phyloP scores from a whole-genome alignment of 2,329 filamentous ascomycete genomes.

The Apiospora malaysiana region DNA sequence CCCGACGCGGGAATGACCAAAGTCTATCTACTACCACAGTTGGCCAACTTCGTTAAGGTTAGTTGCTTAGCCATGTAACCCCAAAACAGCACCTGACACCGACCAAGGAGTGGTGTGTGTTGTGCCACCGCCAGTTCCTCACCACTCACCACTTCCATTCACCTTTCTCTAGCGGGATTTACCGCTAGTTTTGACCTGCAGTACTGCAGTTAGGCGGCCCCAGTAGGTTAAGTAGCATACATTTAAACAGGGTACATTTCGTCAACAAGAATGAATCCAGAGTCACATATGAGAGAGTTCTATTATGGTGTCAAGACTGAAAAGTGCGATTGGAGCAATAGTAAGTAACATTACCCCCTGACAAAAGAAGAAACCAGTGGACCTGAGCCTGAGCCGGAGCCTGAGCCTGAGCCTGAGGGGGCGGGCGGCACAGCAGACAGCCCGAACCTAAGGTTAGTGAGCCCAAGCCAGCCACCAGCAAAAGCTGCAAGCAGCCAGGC shows the following conservation, averaged over 20 bases:
- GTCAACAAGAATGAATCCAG: neutral
- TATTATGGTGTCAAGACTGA: neutral
- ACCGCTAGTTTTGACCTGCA: neutral
- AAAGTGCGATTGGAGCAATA: neutral
- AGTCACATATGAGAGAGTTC: neutral
- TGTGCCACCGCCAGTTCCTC: constrained; percentile 14
- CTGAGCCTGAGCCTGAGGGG: neutral
- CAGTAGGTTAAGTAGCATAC: too few species aligned
- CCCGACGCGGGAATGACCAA: constrained; percentile 20
- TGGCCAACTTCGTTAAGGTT: neutral
- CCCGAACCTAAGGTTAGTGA: neutral
- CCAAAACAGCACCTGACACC: neutral
- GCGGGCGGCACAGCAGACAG: neutral
- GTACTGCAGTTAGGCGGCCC: too few species aligned
- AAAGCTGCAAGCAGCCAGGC: neutral
- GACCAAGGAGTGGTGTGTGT: constrained; percentile 4
- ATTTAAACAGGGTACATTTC: neutral
- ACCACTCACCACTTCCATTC: neutral
- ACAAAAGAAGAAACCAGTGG: neutral
- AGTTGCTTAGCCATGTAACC: constrained; percentile 15
- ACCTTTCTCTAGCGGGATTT: neutral
- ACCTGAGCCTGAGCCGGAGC: neutral
- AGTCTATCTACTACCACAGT: constrained; percentile 13
- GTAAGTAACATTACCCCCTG: neutral
- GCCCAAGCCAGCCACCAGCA: neutral